A percentile compares a stretch with the other conserved stretches of the same genome.
These are phyloP conservation scores for Tylopilus balloui DNA, from an alignment of 768 basidiomycete species.

Conservation along the genomic window DNA sequence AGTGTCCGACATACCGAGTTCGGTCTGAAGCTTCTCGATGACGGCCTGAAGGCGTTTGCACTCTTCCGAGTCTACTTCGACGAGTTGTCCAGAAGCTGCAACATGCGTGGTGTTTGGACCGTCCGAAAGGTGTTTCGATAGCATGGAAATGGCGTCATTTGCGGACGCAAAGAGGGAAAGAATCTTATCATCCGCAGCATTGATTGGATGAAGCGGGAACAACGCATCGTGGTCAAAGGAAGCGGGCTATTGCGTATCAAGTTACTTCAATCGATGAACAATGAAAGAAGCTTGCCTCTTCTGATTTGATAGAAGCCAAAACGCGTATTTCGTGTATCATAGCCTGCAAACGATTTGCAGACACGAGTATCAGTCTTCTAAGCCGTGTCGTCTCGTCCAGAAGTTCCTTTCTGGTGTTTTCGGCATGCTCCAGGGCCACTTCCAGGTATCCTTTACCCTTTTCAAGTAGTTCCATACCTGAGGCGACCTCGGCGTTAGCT, in stretches of 20 bases:
- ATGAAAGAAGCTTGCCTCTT: slow-evolving; percentile 40
- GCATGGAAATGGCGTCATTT: slow-evolving; percentile 33
- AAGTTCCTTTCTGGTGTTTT: slow-evolving; percentile 57
- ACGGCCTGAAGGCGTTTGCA: slow-evolving; percentile 45
- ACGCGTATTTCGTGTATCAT: slow-evolving; percentile 45
- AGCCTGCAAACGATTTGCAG: slow-evolving; percentile 62
- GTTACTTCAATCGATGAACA: not conserved
- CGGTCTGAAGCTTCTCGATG: slow-evolving; percentile 47
- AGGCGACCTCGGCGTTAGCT: slow-evolving; percentile 46
- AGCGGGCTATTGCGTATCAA: slow-evolving; percentile 35
- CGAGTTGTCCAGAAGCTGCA: slow-evolving; percentile 13
- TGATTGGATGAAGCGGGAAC: slow-evolving; percentile 51
- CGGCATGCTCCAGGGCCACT: slow-evolving; percentile 67
- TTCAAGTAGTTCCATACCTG: slow-evolving; percentile 42
- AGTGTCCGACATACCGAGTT: slow-evolving; percentile 47
- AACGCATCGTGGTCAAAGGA: slow-evolving; percentile 44
- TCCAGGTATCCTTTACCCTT: slow-evolving; percentile 58
- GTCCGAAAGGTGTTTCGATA: slow-evolving; percentile 25
- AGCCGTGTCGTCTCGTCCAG: slow-evolving; percentile 61
- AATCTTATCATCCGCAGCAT: slow-evolving; percentile 47
- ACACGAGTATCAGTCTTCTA: slow-evolving; percentile 53
- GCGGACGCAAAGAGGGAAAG: slow-evolving; percentile 40
- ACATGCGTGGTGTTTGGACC: slow-evolving; percentile 8
- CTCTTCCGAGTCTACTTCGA: slow-evolving; percentile 37
- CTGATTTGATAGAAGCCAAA: slow-evolving; percentile 38